Base-by-base conservation (phyloP, 2,329 filamentous ascomycete genomes). In the Magnaporthales sp. region DNA sequence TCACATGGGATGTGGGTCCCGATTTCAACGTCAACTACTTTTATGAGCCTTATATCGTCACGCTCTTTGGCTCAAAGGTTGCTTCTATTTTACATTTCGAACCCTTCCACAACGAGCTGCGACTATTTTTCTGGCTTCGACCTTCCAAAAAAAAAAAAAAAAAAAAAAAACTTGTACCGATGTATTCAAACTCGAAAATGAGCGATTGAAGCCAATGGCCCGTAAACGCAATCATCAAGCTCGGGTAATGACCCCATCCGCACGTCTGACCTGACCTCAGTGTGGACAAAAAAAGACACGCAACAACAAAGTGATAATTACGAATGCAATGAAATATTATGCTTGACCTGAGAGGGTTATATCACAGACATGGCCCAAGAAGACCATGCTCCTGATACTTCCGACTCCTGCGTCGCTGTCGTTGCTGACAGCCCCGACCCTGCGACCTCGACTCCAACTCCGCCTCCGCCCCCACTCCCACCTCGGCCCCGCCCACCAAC, bases 381-480 rank as follows among this genome's bases (percentile, higher is more conserved):
- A 60, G 56, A 60, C 56, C 56, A 27, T 60, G 56, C 26, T 8
- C 6, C 38, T 27, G 29, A 64, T 26, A 64, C 6, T n/a, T 15
- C 26, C 32, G 22, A 13, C 15, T 54, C 62, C 2, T 15, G 26
- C 7, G 38, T 22, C 7, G 19, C 29, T 29, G 30, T n/a, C 30
- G 38, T 30, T 11, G 19, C 38, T 56, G 30, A 54, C 11, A 38
- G 27, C 51, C 51, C 51, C 51, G 64, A 60, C 3, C 3, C 13
- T 62, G 51, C 26, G 27, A 27, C 54, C n/a, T 27, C 51, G 64
- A 54, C 24, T 2, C 26, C 24, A 26, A 64, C 54, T 38, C 68
- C 66, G 67, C 78, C 77, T 24, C 83, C 81, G 66, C 84, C 84
- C 69, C 84, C 84, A 66, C 79, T 86, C 65, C 85, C 85, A n/a